Conservation (phyloP, 176 grass and related monocot species). For the Otatea glauca region DNA sequence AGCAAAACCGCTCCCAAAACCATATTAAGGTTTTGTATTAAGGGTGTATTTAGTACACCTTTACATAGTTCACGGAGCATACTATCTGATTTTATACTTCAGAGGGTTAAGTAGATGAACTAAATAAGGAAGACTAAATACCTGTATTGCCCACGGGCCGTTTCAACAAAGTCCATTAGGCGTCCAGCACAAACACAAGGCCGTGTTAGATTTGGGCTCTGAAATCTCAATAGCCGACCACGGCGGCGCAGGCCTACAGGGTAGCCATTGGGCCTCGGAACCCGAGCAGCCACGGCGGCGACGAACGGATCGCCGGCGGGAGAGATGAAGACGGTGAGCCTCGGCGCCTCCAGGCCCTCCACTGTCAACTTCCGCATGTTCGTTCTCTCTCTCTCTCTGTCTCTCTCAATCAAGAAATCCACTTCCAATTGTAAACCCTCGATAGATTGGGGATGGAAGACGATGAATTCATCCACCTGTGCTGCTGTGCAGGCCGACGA, state of each 20-base stretch:
- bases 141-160: no score
- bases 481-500: constrained; percentile 66
- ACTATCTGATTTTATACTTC: no score
- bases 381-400: neutral
- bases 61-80: no score
- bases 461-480: constrained; percentile 11
- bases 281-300: constrained; percentile 18
- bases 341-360: constrained; percentile 57
- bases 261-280: neutral
- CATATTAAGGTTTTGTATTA: no score
- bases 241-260: neutral
- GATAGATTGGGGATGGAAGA: neutral
- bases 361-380: constrained; percentile 83
- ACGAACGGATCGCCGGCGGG: constrained; percentile 11
- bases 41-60: no score
- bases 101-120: no score
- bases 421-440: neutral
- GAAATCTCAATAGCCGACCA: neutral
- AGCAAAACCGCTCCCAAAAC: no score
- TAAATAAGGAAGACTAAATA: no score
- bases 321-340: constrained; percentile 62
- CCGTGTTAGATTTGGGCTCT: neutral
- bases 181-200: no score
- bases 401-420: neutral
- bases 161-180: neutral